A percentile compares a stretch with the other conserved stretches of the same genome.
phyloP scores from a whole-genome alignment of 306 rosid genomes.

The Vigna angularis region DNA sequence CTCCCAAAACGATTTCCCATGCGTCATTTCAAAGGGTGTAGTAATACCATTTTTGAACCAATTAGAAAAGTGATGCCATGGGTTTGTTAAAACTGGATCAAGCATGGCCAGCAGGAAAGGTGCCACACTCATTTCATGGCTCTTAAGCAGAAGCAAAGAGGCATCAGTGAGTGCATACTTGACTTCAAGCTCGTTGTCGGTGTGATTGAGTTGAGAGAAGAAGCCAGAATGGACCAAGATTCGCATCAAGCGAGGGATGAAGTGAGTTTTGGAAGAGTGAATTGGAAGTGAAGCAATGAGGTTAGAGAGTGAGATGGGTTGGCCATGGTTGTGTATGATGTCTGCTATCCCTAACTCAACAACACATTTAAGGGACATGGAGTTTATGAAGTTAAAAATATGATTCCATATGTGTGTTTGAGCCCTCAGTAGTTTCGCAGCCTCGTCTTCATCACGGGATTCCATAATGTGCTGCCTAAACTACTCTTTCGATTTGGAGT shows the following conservation, averaged over 20 bases:
- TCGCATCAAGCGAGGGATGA: constrained; percentile 30
- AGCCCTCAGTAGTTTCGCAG: constrained; percentile 30
- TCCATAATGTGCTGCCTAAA: constrained; percentile 23
- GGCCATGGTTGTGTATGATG: constrained; percentile 36
- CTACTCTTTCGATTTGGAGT: neutral
- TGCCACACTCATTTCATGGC: neutral
- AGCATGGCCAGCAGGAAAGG: constrained; percentile 3
- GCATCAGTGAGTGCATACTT: neutral
- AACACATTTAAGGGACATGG: constrained; percentile 39
- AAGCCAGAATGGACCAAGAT: constrained; percentile 30
- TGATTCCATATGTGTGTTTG: constrained; percentile 36
- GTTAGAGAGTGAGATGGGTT: constrained; percentile 31
- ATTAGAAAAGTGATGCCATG: neutral
- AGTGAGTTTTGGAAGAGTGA: neutral
- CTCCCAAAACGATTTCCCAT: too few species aligned
- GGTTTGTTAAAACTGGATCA: neutral
- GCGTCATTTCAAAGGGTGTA: too few species aligned
- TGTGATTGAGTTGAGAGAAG: neutral
- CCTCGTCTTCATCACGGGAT: neutral
- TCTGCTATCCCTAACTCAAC: constrained; percentile 44
- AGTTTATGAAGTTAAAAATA: constrained; percentile 36
- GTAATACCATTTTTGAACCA: too few species aligned
- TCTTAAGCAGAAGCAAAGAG: neutral
- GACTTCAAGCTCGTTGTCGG: neutral
- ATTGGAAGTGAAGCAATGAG: constrained; percentile 38